Evolutionary conservation across 345 rosid species (phyloP), one percentile per base, ranked within the genome.

Genomic region (Citrus mangshanensis): DNA sequence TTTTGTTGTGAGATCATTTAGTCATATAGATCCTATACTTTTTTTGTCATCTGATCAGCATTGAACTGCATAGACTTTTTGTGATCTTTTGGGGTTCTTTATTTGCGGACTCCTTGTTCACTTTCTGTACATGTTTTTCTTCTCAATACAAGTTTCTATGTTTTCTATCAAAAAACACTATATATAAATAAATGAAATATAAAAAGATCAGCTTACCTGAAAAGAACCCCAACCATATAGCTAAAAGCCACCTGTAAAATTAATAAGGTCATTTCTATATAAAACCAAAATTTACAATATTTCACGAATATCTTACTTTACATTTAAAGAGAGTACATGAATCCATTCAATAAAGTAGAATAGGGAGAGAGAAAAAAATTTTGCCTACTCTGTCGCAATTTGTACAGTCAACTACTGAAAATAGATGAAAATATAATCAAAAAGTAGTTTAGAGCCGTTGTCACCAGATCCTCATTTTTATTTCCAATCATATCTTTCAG

Each of bases 171-270:
- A 12, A 42, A 40, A 42, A 12, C 7, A 42, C 51, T 0, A 42
- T 10, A 42, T 2, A 10, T 42, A 42, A 42, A 42, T 42, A 0
- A 42, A 42, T 42, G 14, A 12, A 13, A 46, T 3, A 12, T 46
- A 76, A 42, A 78, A 21, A 21, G 32, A 77, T 74, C 62, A 68
- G 83, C 88, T 76, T 76, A 93, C 99, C 99, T 89, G 94, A 89
- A 90, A 84, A 89, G 78, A 65, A 90, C 97, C 69, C 99, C 98
- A 42, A 93, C 81, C 0, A 89, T 93, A 87, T 95, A 95, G 79
- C 98, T 95, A 56, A 89, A 72, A 63, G 97, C 97, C 78, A 92
- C 99, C 98, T 93, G 91, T 67, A 77, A 63, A 75, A 77, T 71
- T 8, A 76, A 76, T 32, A 64, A 28, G 59, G 79, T 77, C 66